These are phyloP conservation scores for Xylaria longipes DNA, from an alignment of 495 filamentous ascomycete species.

Conservation along the genomic window DNA sequence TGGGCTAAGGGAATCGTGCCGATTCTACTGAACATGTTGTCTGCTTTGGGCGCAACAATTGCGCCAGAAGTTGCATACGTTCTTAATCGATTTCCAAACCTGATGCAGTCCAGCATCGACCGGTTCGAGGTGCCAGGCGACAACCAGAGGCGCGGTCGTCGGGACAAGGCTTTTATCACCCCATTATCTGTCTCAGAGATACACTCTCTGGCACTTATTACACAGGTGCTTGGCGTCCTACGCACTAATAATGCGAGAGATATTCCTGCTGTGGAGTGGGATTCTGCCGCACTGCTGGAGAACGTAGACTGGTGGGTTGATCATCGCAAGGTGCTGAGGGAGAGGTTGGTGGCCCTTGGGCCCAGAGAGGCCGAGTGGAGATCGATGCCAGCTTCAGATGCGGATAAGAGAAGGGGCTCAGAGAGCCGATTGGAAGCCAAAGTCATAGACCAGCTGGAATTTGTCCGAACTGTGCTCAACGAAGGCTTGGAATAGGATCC, in stretches of 20 bases:
- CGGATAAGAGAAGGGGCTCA: slow-evolving; percentile 41
- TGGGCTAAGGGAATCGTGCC: slow-evolving; percentile 90
- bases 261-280: slow-evolving; percentile 75
- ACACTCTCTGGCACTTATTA: slow-evolving; percentile 76
- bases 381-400: slow-evolving; percentile 54
- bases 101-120: slow-evolving; percentile 67
- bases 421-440: slow-evolving; percentile 76
- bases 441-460: slow-evolving; percentile 67
- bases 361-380: slow-evolving; percentile 72
- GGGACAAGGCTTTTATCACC: slow-evolving; percentile 62
- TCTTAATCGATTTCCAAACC: slow-evolving; percentile 80
- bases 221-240: slow-evolving; percentile 66
- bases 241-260: slow-evolving; percentile 66
- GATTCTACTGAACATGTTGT: slow-evolving; percentile 86
- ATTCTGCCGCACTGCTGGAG: slow-evolving; percentile 70
- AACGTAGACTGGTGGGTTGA: slow-evolving; percentile 79
- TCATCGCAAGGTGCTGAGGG: slow-evolving; percentile 64
- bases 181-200: slow-evolving; percentile 75
- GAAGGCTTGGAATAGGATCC: slow-evolving; percentile 44
- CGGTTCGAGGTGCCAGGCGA: slow-evolving; percentile 62
- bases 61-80: slow-evolving; percentile 85
- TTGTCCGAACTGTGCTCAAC: slow-evolving; percentile 55
- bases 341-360: slow-evolving; percentile 72
- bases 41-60: slow-evolving; percentile 75
- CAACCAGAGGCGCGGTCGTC: slow-evolving; percentile 50